These are phyloP conservation scores for Fagopyrum esculentum DNA, from an alignment of 148 eudicot genomes.

Conservation along the genomic window DNA sequence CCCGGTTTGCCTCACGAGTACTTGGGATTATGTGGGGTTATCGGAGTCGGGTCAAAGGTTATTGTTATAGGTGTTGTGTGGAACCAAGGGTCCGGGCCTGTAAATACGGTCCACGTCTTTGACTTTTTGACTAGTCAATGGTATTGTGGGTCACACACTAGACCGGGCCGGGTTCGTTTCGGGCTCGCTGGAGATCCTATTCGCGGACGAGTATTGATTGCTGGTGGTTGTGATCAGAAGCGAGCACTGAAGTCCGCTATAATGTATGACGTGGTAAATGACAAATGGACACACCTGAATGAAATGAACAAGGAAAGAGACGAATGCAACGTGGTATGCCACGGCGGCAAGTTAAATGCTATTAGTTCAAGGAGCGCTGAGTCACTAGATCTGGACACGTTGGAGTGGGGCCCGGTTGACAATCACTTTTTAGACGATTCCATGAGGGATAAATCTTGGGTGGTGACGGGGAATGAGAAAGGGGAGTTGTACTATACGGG, in stretches of 20 bases:
- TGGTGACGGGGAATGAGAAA: too few relatives aligned
- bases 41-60: slow-evolving; percentile 43
- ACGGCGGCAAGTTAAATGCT: too few relatives aligned
- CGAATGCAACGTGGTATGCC: too few relatives aligned
- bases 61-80: slow-evolving; percentile 55
- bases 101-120: slow-evolving; percentile 35
- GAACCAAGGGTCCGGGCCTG: slow-evolving; percentile 34
- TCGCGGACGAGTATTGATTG: slow-evolving; percentile 40
- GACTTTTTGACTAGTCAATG: slow-evolving; percentile 44
- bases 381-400: too few relatives aligned
- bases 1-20: slow-evolving; percentile 40
- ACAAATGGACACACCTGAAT: slow-evolving; percentile 33
- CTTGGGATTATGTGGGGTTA: slow-evolving; percentile 53
- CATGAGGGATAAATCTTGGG: too few relatives aligned
- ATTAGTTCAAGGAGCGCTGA: too few relatives aligned
- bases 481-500: too few relatives aligned
- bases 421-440: too few relatives aligned
- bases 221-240: slow-evolving; percentile 64
- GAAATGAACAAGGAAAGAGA: too few relatives aligned
- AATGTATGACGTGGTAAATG: slow-evolving; percentile 48
- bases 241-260: slow-evolving; percentile 46
- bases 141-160: slow-evolving; percentile 59
- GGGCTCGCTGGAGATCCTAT: slow-evolving; percentile 50
- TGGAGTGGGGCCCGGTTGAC: too few relatives aligned
- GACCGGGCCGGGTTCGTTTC: slow-evolving; percentile 46